phyloP scores from a whole-genome alignment of 2,329 filamentous ascomycete species.

The Cryphonectria radicalis region DNA sequence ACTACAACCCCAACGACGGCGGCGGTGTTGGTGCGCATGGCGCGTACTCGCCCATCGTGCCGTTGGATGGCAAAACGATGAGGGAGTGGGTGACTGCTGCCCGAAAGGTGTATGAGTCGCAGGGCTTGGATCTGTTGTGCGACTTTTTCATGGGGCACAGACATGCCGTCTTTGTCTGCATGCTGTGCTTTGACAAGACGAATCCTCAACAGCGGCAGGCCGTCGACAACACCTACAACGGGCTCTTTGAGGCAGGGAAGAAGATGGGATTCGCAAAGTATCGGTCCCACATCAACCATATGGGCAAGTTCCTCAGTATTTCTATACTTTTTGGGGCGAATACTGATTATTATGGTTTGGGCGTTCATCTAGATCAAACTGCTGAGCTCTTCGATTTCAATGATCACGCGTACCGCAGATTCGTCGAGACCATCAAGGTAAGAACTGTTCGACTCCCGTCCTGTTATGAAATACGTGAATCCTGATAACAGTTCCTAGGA shows the following conservation, averaged over 20 bases:
- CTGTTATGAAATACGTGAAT: background rate
- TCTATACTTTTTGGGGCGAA: background rate
- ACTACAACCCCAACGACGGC: conserved; percentile 39
- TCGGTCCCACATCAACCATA: conserved; percentile 44
- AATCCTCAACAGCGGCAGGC: conserved; percentile 42
- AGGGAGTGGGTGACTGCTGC: conserved; percentile 47
- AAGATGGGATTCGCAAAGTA: conserved; percentile 45
- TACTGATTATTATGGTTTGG: background rate
- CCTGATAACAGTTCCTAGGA: conserved; percentile 33
- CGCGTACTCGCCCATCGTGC: conserved; percentile 44
- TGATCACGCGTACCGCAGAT: conserved; percentile 43
- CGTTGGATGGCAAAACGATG: conserved; percentile 43
- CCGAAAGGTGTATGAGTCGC: conserved; percentile 46
- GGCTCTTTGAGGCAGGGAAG: conserved; percentile 41
- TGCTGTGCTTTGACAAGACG: conserved; percentile 53
- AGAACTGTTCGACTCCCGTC: background rate
- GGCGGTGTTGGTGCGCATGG: conserved; percentile 41
- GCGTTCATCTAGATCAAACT: conserved; percentile 38
- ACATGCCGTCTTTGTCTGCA: conserved; percentile 51
- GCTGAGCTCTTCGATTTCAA: conserved; percentile 46
- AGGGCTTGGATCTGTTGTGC: conserved; percentile 49
- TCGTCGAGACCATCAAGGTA: conserved; percentile 45
- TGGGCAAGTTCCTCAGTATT: conserved; percentile 38
- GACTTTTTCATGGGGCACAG: conserved; percentile 55
- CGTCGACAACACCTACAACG: conserved; percentile 42